phyloP scores from a whole-genome alignment of 371 early-diverging fungal species.

The Mortierella sp. region DNA sequence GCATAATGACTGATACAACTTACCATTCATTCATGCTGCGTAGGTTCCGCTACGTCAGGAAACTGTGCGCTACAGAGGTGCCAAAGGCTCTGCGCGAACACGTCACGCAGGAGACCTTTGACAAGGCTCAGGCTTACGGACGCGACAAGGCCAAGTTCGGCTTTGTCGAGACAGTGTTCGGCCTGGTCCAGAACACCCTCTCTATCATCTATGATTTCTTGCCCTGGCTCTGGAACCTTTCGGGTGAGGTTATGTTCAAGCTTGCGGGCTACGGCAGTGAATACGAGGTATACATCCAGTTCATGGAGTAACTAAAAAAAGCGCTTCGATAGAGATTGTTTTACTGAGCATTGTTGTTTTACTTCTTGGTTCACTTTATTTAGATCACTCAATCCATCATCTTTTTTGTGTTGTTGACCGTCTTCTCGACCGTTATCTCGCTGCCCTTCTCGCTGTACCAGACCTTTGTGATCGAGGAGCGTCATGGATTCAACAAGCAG shows the following conservation, averaged over 20 bases:
- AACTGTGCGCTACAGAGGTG: slow-evolving; percentile 74
- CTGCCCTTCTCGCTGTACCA: slow-evolving; percentile 90
- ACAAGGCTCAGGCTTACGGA: slow-evolving; percentile 90
- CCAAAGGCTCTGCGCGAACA: slow-evolving; percentile 77
- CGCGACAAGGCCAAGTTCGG: slow-evolving; percentile 89
- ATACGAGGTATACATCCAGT: slow-evolving; percentile 71
- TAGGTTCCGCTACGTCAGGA: slow-evolving; percentile 83
- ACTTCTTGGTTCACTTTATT: not conserved
- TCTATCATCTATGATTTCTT: slow-evolving; percentile 78
- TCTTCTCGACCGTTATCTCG: slow-evolving; percentile 76
- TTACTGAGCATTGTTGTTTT: not conserved
- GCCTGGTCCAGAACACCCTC: slow-evolving; percentile 75
- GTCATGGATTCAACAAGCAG: slow-evolving; percentile 98
- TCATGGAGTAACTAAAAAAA: not conserved
- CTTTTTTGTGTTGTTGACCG: slow-evolving; percentile 75
- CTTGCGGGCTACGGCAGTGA: slow-evolving; percentile 75
- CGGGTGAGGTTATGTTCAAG: slow-evolving; percentile 68
- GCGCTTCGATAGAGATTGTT: not conserved
- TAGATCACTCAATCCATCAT: slow-evolving; percentile 90
- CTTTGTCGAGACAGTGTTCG: slow-evolving; percentile 74
- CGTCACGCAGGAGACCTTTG: slow-evolving; percentile 81
- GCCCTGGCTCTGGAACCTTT: slow-evolving; percentile 82
- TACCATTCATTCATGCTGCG: not conserved
- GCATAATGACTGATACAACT: not conserved
- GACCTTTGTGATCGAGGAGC: slow-evolving; percentile 96